These are phyloP conservation scores for Ascocoryne sarcoides DNA, from an alignment of 2,329 filamentous ascomycete genomes.

Conservation along the genomic window DNA sequence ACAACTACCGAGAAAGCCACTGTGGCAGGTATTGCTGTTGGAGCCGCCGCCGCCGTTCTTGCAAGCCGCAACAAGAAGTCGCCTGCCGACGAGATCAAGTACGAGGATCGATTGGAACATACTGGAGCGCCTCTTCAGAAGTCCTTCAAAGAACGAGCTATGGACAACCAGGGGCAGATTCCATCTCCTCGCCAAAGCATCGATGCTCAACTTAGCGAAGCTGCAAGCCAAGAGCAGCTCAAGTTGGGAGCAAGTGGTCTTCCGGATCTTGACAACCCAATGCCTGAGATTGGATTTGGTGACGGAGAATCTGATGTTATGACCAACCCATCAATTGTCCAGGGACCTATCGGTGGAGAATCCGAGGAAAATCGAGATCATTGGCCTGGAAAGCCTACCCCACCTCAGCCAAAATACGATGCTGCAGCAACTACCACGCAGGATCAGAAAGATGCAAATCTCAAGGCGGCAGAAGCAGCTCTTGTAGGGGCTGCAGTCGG, in stretches of 20 bases:
- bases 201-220: conserved; percentile 44
- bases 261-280: conserved; percentile 58
- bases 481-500: conserved; percentile 41
- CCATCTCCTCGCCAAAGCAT: conserved; percentile 49
- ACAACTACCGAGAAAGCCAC: conserved; percentile 23
- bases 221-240: conserved; percentile 33
- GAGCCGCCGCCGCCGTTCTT: conserved; percentile 24
- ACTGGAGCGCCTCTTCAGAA: conserved; percentile 48
- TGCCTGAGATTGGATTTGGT: conserved; percentile 68
- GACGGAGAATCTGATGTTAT: conserved; percentile 54
- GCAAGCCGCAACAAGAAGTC: conserved; percentile 21
- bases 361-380: conserved; percentile 31
- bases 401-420: conserved; percentile 27
- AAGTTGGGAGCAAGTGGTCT: conserved; percentile 61
- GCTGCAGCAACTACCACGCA: conserved; percentile 5
- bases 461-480: conserved; percentile 29
- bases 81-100: conserved; percentile 21
- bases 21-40: conserved; percentile 12
- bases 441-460: conserved; percentile 19
- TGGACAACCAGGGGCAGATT: conserved; percentile 45
- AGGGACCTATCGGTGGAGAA: conserved; percentile 54
- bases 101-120: conserved; percentile 18
- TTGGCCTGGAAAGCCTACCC: conserved; percentile 49
- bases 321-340: conserved; percentile 78
- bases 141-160: conserved; percentile 58